phyloP scores from a whole-genome alignment of 805 yeast species.

The Zygoascus bituminiphila region DNA sequence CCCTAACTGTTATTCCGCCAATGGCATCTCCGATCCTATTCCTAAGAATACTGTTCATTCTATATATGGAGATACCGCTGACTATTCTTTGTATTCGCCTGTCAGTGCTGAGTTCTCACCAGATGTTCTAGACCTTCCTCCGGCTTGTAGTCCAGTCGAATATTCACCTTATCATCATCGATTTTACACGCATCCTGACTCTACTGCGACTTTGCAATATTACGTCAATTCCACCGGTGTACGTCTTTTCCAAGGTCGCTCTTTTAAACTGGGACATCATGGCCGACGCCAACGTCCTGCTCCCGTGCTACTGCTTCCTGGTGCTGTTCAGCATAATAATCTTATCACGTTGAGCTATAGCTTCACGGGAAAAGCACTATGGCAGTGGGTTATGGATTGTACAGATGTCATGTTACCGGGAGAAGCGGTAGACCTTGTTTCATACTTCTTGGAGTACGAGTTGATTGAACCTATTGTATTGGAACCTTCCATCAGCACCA shows the following conservation, averaged over 20 bases:
- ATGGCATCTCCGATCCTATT: conserved; percentile 40
- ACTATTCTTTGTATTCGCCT: conserved; percentile 8
- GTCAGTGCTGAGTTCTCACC: neutral
- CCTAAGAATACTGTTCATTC: conserved; percentile 4
- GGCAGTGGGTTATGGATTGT: conserved; percentile 89
- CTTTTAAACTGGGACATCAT: conserved; percentile 19
- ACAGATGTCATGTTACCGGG: conserved; percentile 50
- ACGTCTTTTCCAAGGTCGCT: conserved; percentile 42
- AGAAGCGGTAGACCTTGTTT: conserved; percentile 12
- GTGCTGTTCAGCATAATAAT: neutral
- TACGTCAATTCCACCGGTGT: conserved; percentile 61
- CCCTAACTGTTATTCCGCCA: conserved; percentile 66
- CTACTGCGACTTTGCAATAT: conserved; percentile 74
- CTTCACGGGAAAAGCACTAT: conserved; percentile 65
- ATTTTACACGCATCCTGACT: conserved; percentile 82
- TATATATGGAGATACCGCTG: conserved; percentile 8
- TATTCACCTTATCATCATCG: conserved; percentile 57
- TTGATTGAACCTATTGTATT: conserved; percentile 10
- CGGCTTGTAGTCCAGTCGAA: neutral
- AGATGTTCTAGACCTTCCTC: neutral
- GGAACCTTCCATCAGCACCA: conserved; percentile 4
- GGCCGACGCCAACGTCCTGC: neutral
- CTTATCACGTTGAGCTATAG: conserved; percentile 33
- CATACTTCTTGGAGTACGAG: conserved; percentile 8
- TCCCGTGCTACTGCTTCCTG: neutral